Evolutionary conservation across 2,329 filamentous ascomycete genomes (phyloP), one percentile per base, ranked within the genome.

Genomic region (Ophiostoma sp.): DNA sequence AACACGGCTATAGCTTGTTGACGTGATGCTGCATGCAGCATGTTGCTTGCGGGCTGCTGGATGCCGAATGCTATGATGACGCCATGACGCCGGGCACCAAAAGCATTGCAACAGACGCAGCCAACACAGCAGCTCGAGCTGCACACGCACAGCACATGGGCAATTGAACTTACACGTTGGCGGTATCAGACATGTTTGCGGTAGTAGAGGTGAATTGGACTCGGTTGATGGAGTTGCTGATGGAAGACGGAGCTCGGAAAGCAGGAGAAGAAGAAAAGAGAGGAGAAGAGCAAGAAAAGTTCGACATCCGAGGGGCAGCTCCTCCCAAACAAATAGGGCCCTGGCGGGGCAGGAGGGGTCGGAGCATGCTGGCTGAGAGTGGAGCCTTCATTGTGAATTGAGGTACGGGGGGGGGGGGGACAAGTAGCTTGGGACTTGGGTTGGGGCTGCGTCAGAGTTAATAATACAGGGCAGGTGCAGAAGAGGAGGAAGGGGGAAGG

Each of bases 161-260:
- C 27, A 3, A 60, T 38, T 27, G 27, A 47, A 85, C 87, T 82
- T 84, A 92, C 82, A 72, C 70, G 49, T 67, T 69, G n/a, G 58
- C 49, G 27, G 64, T 65, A 55, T 70, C 68, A 5, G 71, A 81
- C 92, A 96, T 97, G 80, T 84, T 88, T 83, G 85, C 81, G 73
- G 75, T 74, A 70, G 75, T 75, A 69, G 73, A 70, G 70, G 77
- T 76, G 71, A 78, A 77, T 64, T 78, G 77, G 69, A 76, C 75
- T 64, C 71, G 66, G 60, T 73, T 71, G 73, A 74, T 74, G 71
- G 75, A 71, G 69, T 73, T 70, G 74, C 66, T 76, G 73, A 78
- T 16, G 9, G 64, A 75, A 74, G 77, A 76, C 76, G 80, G 74
- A 69, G 71, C 67, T 70, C 62, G 69, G 49, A 63, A 64, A 64